phyloP scores from a whole-genome alignment of 1,284 basidiomycete species.

The Sporisorium scitamineum region DNA sequence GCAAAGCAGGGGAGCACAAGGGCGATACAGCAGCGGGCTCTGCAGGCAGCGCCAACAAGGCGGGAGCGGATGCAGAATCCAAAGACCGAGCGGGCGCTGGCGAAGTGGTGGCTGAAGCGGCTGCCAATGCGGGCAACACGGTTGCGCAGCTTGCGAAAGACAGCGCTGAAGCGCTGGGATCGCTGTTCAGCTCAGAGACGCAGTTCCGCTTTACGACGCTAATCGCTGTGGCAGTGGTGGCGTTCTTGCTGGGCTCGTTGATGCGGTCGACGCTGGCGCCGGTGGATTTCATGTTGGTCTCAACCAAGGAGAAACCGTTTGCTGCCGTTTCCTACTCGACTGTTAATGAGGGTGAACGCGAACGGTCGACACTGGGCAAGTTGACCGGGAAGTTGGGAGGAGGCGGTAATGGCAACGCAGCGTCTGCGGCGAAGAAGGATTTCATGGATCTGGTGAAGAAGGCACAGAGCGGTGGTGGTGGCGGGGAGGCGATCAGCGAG shows the following conservation, averaged over 20 bases:
- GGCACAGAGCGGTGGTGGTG: background rate
- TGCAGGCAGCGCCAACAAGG: background rate
- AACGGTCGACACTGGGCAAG: background rate
- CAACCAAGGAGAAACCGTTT: slow-evolving; percentile 20
- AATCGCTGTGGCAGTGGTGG: slow-evolving; percentile 83
- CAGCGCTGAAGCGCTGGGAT: slow-evolving; percentile 8
- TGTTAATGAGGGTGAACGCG: background rate
- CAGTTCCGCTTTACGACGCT: slow-evolving; percentile 52
- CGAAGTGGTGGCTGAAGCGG: slow-evolving; percentile 19
- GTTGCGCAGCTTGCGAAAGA: slow-evolving; percentile 23
- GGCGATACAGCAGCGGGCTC: slow-evolving; percentile 1
- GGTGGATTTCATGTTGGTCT: slow-evolving; percentile 81
- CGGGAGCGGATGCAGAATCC: background rate
- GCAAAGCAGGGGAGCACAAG: slow-evolving; percentile 15
- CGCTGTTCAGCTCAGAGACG: slow-evolving; percentile 19
- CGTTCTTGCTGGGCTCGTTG: slow-evolving; percentile 90
- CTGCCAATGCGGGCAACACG: slow-evolving; percentile 27
- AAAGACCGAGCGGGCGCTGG: background rate
- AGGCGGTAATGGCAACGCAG: no score
- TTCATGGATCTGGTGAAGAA: slow-evolving; percentile 19
- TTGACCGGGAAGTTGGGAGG: background rate
- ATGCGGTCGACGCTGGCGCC: slow-evolving; percentile 86
- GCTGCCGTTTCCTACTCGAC: background rate
- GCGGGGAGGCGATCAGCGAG: background rate
- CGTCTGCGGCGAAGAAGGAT: slow-evolving; percentile 11